Percentiles rank a stretch among this genome's conserved stretches.
Evolutionary conservation across 495 filamentous ascomycete genomes (phyloP).

Genomic region (Neurospora africana): DNA sequence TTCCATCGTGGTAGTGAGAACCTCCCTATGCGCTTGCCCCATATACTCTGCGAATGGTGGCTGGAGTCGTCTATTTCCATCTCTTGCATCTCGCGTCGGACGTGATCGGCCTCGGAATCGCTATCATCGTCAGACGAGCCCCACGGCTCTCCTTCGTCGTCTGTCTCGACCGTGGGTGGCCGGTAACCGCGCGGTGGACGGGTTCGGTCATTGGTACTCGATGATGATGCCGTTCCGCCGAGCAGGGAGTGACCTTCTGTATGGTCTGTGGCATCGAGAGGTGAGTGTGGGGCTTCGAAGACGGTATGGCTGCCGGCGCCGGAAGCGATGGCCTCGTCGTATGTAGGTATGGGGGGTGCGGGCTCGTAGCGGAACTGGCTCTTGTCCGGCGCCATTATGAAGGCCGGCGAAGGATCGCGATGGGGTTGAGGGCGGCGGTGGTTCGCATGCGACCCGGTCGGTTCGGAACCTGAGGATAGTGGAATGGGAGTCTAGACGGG

Average conservation of each 20-base stretch:
- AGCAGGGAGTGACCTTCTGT: conserved; percentile 52
- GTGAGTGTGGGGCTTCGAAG: conserved; percentile 21
- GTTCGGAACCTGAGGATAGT: not conserved
- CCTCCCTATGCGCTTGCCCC: conserved; percentile 40
- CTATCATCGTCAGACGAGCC: conserved; percentile 33
- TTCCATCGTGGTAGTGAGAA: conserved; percentile 29
- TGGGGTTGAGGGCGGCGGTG: not conserved
- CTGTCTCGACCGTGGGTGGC: conserved; percentile 61
- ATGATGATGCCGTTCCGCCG: conserved; percentile 15
- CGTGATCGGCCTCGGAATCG: conserved; percentile 40
- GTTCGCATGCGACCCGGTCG: not conserved
- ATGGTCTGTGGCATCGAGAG: conserved; percentile 24
- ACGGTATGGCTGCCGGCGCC: conserved; percentile 19
- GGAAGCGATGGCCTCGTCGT: conserved; percentile 75
- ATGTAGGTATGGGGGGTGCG: conserved; percentile 76
- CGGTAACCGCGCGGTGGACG: conserved; percentile 47
- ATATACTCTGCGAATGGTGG: conserved; percentile 30
- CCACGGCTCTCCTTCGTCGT: conserved; percentile 31
- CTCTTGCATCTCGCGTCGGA: conserved; percentile 76
- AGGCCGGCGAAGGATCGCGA: not conserved
- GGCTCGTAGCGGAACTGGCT: conserved; percentile 41
- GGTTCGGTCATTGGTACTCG: conserved; percentile 23
- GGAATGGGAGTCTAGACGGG: not conserved
- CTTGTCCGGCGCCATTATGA: conserved; percentile 35
- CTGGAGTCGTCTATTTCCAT: conserved; percentile 77